Percentiles rank a stretch among this genome's conserved stretches.
Conservation (phyloP, 371 early-diverging fungal species). For the Mucor mucedo region DNA sequence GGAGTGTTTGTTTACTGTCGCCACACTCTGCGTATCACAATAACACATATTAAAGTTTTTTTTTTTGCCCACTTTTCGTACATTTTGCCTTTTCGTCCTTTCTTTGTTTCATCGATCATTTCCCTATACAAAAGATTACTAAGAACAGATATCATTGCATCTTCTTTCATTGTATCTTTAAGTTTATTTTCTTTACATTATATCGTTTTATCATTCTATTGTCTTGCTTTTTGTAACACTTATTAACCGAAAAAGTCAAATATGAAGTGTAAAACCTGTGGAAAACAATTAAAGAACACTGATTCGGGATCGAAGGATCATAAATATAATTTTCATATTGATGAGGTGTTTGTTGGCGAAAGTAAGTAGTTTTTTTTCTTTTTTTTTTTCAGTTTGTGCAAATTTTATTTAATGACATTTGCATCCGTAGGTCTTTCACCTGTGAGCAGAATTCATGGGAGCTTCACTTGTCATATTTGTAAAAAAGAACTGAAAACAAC, state of each 20-base stretch:
- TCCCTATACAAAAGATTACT: too few relatives aligned
- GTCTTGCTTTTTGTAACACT: neutral
- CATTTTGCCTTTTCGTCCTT: too few relatives aligned
- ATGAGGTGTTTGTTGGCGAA: constrained; percentile 2
- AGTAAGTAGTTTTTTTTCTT: neutral
- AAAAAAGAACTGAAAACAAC: neutral
- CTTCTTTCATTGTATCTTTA: too few relatives aligned
- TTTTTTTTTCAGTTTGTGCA: neutral
- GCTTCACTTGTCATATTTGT: neutral
- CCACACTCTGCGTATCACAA: too few relatives aligned
- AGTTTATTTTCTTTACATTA: too few relatives aligned
- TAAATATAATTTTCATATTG: neutral
- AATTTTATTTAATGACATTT: neutral
- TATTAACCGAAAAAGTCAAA: neutral
- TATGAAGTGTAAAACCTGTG: neutral
- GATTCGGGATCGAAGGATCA: neutral
- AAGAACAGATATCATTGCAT: too few relatives aligned
- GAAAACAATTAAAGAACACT: too few relatives aligned
- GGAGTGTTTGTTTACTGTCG: too few relatives aligned
- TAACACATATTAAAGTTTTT: too few relatives aligned
- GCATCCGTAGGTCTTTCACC: neutral
- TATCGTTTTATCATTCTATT: neutral
- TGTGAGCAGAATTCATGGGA: neutral
- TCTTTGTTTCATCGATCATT: too few relatives aligned
- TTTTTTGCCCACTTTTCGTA: too few relatives aligned